A percentile compares a stretch with the other conserved stretches of the same genome.
These are phyloP conservation scores for Salix suchowensis DNA, from an alignment of 345 rosid species.

Conservation along the genomic window DNA sequence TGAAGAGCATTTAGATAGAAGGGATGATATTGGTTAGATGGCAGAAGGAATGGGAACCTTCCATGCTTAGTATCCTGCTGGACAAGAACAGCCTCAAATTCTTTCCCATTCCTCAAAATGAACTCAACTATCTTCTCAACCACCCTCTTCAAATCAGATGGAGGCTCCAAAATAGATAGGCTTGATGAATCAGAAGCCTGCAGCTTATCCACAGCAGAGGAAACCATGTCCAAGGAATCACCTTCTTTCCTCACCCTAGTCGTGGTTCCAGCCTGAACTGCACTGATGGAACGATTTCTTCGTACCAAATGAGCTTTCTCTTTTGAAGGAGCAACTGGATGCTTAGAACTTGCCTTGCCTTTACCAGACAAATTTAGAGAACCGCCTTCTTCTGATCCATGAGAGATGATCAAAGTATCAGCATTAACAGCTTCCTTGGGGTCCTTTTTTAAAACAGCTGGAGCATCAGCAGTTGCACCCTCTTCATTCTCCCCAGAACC, in stretches of 20 bases:
- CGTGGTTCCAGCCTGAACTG: slow-evolving; percentile 42
- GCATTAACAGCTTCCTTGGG: slow-evolving; percentile 25
- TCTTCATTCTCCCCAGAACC: slow-evolving; percentile 90
- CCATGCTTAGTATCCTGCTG: slow-evolving; percentile 78
- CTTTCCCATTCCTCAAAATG: slow-evolving; percentile 72
- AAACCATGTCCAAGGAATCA: slow-evolving; percentile 16
- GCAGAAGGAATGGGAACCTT: slow-evolving; percentile 83
- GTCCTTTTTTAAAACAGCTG: slow-evolving; percentile 20
- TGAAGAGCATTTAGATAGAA: slow-evolving; percentile 64
- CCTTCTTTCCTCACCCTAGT: slow-evolving; percentile 41
- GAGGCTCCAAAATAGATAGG: slow-evolving; percentile 63
- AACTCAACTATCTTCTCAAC: slow-evolving; percentile 93
- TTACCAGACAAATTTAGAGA: slow-evolving; percentile 21
- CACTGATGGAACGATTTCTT: slow-evolving; percentile 42
- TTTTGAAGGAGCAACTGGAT: slow-evolving; percentile 34
- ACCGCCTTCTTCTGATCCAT: slow-evolving; percentile 35
- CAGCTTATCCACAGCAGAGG: slow-evolving; percentile 30
- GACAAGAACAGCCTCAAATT: slow-evolving; percentile 75
- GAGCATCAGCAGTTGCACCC: slow-evolving; percentile 33
- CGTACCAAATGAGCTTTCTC: slow-evolving; percentile 46
- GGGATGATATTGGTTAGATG: slow-evolving; percentile 56
- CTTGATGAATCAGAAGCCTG: slow-evolving; percentile 31
- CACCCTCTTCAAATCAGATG: slow-evolving; percentile 74
- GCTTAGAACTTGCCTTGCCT: slow-evolving; percentile 36
- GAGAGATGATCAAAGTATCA: slow-evolving; percentile 26